Conservation (phyloP, 2,329 filamentous ascomycete genomes). For the Fusarium kyushuense region DNA sequence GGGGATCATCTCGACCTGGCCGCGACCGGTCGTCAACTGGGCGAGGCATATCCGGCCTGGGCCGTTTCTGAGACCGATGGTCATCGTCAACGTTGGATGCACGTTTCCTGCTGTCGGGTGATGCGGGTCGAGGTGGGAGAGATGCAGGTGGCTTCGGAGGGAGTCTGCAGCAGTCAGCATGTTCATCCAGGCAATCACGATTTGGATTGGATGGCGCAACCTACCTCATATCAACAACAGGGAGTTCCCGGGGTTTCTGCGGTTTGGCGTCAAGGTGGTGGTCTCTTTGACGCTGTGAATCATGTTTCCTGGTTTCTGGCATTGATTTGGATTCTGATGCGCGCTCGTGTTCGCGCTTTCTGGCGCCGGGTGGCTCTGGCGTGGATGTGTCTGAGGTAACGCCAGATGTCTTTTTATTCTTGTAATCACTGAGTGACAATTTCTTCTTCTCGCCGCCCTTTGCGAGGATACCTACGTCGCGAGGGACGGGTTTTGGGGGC, state of each 20-base stretch:
- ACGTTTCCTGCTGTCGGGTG: constrained; percentile 63
- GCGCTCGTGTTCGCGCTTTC: constrained; percentile 51
- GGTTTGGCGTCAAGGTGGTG: constrained; percentile 48
- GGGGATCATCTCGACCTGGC: constrained; percentile 51
- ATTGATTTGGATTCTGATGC: constrained; percentile 40
- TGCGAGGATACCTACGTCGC: constrained; percentile 56
- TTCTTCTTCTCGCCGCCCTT: constrained; percentile 65
- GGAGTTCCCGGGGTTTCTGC: constrained; percentile 49
- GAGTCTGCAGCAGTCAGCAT: constrained; percentile 48
- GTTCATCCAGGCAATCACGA: constrained; percentile 7
- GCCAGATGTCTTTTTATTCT: constrained; percentile 62
- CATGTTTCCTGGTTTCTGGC: constrained; percentile 43
- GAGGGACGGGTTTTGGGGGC: constrained; percentile 55
- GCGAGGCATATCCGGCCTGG: constrained; percentile 55
- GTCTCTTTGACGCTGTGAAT: constrained; percentile 44
- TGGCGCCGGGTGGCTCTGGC: constrained; percentile 51
- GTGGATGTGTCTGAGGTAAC: constrained; percentile 55
- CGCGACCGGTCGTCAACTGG: constrained; percentile 51
- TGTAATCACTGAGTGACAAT: constrained; percentile 70
- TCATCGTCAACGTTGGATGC: constrained; percentile 59
- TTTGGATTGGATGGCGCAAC: background rate
- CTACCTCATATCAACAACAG: constrained; percentile 50
- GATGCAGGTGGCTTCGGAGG: constrained; percentile 54
- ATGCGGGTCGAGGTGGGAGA: constrained; percentile 54
- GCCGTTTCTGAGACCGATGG: constrained; percentile 60